Evolutionary conservation across 2,329 filamentous ascomycete species (phyloP).

Genomic region (Shiraia sp.): DNA sequence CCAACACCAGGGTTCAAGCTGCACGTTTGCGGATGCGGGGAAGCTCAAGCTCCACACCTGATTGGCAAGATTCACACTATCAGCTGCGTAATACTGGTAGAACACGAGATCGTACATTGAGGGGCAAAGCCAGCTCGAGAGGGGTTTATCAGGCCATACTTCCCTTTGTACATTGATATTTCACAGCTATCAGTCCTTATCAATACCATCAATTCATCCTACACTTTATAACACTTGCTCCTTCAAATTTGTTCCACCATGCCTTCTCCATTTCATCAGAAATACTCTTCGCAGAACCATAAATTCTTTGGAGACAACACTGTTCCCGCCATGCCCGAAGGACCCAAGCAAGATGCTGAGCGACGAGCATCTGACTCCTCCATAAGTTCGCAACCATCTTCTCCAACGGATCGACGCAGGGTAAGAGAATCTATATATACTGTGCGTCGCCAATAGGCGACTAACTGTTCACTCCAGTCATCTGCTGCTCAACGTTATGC

Average conservation of each 20-base stretch:
- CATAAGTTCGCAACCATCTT: conserved; percentile 20
- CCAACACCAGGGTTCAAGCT: conserved; percentile 29
- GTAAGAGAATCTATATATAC: conserved; percentile 15
- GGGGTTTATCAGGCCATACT: conserved; percentile 17
- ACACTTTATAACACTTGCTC: background rate
- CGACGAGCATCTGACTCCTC: conserved; percentile 39
- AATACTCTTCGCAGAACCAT: conserved; percentile 42
- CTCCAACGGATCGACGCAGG: conserved; percentile 29
- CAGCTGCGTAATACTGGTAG: conserved; percentile 37
- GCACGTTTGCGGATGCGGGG: conserved; percentile 36
- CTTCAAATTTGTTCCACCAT: conserved; percentile 17
- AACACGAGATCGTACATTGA: conserved; percentile 24
- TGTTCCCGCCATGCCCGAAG: conserved; percentile 38
- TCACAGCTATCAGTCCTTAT: background rate
- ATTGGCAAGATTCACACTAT: conserved; percentile 42
- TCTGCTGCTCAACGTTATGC: conserved; percentile 35
- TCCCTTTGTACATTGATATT: background rate
- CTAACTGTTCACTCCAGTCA: conserved; percentile 24
- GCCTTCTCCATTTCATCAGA: conserved; percentile 46
- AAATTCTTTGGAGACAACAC: conserved; percentile 35
- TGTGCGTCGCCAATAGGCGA: background rate
- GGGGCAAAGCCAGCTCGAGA: conserved; percentile 18
- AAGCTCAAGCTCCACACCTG: conserved; percentile 21
- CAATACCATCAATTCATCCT: background rate
- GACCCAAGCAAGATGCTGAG: conserved; percentile 35